Conservation (phyloP, 306 rosid genomes). For the Dalbergia cultrata region DNA sequence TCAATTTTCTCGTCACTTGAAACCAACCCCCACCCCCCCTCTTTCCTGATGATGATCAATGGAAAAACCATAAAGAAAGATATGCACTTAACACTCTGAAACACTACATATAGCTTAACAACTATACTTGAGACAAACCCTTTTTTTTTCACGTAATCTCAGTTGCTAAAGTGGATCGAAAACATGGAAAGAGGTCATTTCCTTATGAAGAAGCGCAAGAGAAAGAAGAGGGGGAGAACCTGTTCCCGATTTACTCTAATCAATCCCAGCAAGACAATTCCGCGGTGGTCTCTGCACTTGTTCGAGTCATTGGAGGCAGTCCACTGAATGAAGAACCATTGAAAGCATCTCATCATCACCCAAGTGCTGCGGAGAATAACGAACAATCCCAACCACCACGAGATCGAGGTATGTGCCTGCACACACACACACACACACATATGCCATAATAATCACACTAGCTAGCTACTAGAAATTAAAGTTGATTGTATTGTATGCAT, state of each 20-base stretch:
- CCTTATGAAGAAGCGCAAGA: conserved; percentile 58
- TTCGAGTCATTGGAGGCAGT: conserved; percentile 66
- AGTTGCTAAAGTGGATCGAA: conserved; percentile 58
- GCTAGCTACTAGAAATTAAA: background rate
- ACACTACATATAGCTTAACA: background rate
- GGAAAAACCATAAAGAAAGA: background rate
- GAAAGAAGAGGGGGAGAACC: conserved; percentile 51
- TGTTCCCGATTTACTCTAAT: conserved; percentile 66
- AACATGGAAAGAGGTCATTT: conserved; percentile 63
- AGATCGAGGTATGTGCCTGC: conserved; percentile 55
- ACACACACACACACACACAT: background rate
- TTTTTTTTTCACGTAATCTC: background rate
- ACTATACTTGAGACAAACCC: too few species aligned
- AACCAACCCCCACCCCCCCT: too few species aligned
- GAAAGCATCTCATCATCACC: background rate
- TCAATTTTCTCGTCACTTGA: too few species aligned
- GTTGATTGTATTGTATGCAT: background rate
- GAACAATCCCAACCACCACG: conserved; percentile 44
- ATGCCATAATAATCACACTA: background rate
- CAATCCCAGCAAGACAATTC: conserved; percentile 75
- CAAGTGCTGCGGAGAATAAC: background rate
- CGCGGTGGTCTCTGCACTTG: conserved; percentile 67
- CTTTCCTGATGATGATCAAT: background rate
- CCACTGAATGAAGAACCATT: conserved; percentile 36
- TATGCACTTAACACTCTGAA: background rate